phyloP scores from a whole-genome alignment of 495 filamentous ascomycete species.

The Cercophora newfieldiana region DNA sequence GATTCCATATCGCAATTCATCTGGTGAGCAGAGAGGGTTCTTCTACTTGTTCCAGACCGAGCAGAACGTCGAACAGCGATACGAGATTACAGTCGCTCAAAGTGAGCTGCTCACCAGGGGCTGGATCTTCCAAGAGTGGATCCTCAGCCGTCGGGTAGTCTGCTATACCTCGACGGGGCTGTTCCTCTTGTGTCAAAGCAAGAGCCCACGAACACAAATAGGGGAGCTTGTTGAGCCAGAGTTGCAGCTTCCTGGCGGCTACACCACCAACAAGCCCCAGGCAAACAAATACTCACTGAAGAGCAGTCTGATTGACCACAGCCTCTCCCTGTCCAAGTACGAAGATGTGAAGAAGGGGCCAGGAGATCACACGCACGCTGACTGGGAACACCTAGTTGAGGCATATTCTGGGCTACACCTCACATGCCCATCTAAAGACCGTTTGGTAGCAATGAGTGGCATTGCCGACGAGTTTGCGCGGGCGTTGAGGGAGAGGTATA shows the following conservation, averaged over 20 bases:
- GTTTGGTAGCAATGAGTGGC: slow-evolving; percentile 16
- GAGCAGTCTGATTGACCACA: neutral
- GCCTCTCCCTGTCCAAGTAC: neutral
- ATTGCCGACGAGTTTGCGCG: slow-evolving; percentile 16
- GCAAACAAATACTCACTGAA: neutral
- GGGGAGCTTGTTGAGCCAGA: neutral
- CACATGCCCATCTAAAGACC: slow-evolving; percentile 8
- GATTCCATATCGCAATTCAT: neutral
- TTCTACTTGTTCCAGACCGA: slow-evolving; percentile 2
- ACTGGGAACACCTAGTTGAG: slow-evolving; percentile 7
- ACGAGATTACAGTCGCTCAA: neutral
- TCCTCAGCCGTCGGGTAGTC: slow-evolving; percentile 18
- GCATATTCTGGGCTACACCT: slow-evolving; percentile 15
- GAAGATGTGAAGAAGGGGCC: neutral
- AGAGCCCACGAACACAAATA: neutral
- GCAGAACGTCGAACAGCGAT: neutral
- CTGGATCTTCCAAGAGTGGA: slow-evolving; percentile 21
- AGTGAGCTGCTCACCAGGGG: slow-evolving; percentile 17
- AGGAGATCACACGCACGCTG: neutral
- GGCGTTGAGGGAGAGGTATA: neutral
- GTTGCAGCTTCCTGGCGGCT: neutral
- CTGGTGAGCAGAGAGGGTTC: slow-evolving; percentile 10
- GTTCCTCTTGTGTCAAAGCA: slow-evolving; percentile 3
- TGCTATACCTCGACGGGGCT: slow-evolving; percentile 13
- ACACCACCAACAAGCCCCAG: neutral